These are phyloP conservation scores for Mycena rosella DNA, from an alignment of 768 basidiomycete genomes.

Conservation along the genomic window DNA sequence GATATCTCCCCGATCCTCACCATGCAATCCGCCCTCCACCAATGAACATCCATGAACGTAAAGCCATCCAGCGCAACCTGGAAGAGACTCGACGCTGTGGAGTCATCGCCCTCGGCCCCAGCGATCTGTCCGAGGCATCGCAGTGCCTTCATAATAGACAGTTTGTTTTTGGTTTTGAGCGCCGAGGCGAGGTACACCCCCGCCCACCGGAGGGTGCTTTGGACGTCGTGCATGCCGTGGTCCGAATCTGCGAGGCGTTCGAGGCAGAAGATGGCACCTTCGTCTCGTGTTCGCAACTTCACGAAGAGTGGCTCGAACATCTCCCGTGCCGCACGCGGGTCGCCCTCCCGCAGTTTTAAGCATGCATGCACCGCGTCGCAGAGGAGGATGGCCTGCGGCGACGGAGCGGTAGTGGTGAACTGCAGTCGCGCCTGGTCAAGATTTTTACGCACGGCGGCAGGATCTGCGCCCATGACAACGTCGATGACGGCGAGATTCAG, in stretches of 20 bases:
- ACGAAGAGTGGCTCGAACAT: neutral
- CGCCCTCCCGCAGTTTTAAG: neutral
- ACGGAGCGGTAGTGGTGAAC: neutral
- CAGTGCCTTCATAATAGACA: conserved; percentile 4
- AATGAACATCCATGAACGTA: conserved; percentile 17
- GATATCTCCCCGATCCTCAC: neutral
- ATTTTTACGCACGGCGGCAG: neutral
- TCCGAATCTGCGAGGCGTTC: conserved; percentile 3
- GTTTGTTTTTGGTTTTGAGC: neutral
- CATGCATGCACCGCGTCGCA: no score
- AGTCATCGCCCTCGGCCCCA: neutral
- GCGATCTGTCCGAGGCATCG: conserved; percentile 16
- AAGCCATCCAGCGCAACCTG: conserved; percentile 9
- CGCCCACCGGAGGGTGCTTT: neutral
- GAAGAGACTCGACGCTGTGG: neutral
- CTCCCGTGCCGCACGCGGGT: neutral
- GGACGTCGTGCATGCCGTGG: neutral
- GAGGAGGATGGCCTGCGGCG: neutral
- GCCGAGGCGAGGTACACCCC: conserved; percentile 4
- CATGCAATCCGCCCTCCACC: conserved; percentile 22
- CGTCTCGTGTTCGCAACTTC: neutral
- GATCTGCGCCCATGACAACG: neutral
- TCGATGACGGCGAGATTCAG: conserved; percentile 6
- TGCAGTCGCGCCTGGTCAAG: neutral
- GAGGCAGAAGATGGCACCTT: conserved; percentile 3